Base-by-base conservation (phyloP, 2,329 filamentous ascomycete genomes). In the Clonostachys byssicola region DNA sequence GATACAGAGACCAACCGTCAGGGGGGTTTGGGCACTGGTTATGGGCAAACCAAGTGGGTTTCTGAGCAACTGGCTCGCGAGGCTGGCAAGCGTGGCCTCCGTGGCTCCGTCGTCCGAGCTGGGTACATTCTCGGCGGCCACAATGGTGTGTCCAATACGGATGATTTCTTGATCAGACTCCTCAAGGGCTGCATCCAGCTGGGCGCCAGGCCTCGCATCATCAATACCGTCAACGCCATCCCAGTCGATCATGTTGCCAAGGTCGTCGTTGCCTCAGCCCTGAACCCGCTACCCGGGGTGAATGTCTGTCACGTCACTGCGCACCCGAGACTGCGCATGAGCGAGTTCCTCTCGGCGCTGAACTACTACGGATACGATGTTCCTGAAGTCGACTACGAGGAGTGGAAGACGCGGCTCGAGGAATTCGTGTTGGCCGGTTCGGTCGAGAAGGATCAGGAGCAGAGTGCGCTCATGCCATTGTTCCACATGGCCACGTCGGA, bases 41-140 rank as follows among this genome's bases (percentile, higher is more conserved):
- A 96, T 58, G 92, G 92, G 4, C 92, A 96, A 65, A 83, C 81
- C 54, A 96, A 97, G 70, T 96, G 91, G 91, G 88, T 81, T 6
- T 71, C 72, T 8, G 80, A 85, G 56, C 70, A 80, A 44, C 75
- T 96, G 43, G 80, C 91, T 18, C 80, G 88, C 20, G 87, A 89
- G 63, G 92, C 92, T 23, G 89, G 91, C 44, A 74, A 73, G 48
- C 80, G 89, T 47, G 92, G 92, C 12, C 79, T 96, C 3, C 73
- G 70, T 14, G 92, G 89, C 14, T 78, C 85, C 18, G 81, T 96
- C 40, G 74, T 96, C 43, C 83, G 92, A 12, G 86, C 92, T 5
- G 91, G 92, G 33, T 96, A 96, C 63, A 83, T 96, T 36, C 76
- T 87, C 5, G 92, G 91, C 20, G 83, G 92, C 61, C 66, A 74